A percentile compares a stretch with the other conserved stretches of the same genome.
Conservation (phyloP, 768 basidiomycete species). For the Pholiota microspora region DNA sequence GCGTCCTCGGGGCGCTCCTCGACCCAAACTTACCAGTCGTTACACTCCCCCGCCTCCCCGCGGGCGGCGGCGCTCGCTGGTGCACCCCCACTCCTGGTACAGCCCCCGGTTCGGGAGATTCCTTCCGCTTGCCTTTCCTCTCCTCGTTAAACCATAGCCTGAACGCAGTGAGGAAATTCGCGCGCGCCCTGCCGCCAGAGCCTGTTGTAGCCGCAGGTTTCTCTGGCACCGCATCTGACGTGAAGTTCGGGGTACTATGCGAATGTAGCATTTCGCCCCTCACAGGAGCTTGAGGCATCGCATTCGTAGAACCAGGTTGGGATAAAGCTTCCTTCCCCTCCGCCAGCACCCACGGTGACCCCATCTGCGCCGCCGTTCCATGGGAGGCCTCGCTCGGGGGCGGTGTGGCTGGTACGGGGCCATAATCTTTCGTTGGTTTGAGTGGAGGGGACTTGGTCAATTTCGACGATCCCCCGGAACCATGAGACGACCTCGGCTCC, state of each 20-base stretch:
- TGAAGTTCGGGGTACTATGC: constrained; percentile 41
- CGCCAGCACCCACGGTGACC: constrained; percentile 76
- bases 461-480: constrained; percentile 59
- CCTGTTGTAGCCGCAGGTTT: constrained; percentile 28
- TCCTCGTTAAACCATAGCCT: constrained; percentile 93
- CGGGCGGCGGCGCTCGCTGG: neutral
- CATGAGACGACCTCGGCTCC: constrained; percentile 66
- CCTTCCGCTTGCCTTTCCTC: constrained; percentile 82
- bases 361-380: constrained; percentile 37
- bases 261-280: constrained; percentile 52
- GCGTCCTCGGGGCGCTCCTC: constrained; percentile 47
- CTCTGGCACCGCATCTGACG: constrained; percentile 16
- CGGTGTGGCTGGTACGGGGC: constrained; percentile 46
- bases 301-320: constrained; percentile 17
- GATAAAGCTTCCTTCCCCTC: constrained; percentile 39
- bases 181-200: constrained; percentile 54
- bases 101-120: constrained; percentile 26
- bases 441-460: constrained; percentile 70
- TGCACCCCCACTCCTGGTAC: constrained; percentile 7
- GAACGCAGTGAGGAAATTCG: constrained; percentile 82
- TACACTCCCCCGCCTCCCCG: constrained; percentile 12
- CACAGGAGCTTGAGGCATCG: constrained; percentile 36
- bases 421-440: constrained; percentile 38
- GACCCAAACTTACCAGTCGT: constrained; percentile 16
- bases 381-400: constrained; percentile 40